These are phyloP conservation scores for Ettlia oleoabundans DNA, from an alignment of 139 green algal genomes.

Conservation along the genomic window DNA sequence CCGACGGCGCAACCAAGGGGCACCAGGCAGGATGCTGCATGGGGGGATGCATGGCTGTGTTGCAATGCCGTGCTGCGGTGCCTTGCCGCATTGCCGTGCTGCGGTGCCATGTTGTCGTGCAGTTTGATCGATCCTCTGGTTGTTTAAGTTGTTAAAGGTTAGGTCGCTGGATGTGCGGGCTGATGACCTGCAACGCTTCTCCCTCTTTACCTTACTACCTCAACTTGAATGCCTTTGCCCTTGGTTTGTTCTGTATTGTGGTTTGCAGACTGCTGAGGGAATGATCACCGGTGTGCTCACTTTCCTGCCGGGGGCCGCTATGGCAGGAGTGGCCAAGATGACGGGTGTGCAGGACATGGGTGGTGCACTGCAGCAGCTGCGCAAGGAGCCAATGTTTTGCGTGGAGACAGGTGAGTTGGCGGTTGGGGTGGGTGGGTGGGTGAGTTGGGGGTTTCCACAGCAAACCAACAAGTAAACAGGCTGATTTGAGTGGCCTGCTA, in stretches of 20 bases:
- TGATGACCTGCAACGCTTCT: no score
- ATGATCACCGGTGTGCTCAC: neutral
- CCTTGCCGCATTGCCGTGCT: neutral
- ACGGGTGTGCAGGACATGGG: neutral
- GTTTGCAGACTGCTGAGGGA: neutral
- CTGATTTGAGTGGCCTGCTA: no score
- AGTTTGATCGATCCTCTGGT: no score
- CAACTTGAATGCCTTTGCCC: neutral
- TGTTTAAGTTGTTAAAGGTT: no score
- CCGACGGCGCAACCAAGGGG: neutral
- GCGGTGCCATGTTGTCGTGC: no score
- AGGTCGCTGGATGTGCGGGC: no score
- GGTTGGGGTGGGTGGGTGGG: no score
- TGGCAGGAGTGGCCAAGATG: neutral
- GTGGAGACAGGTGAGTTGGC: slow-evolving; percentile 21
- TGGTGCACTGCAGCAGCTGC: neutral
- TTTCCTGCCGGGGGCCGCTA: slow-evolving; percentile 9
- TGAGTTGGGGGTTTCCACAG: no score
- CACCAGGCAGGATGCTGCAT: neutral
- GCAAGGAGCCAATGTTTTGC: slow-evolving; percentile 8
- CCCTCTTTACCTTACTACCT: no score
- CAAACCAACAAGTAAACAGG: no score
- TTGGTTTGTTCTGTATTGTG: no score
- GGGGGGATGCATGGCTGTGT: neutral
- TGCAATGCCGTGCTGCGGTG: neutral